Conservation (phyloP, 768 basidiomycete genomes). For the Collybiopsis luxurians region DNA sequence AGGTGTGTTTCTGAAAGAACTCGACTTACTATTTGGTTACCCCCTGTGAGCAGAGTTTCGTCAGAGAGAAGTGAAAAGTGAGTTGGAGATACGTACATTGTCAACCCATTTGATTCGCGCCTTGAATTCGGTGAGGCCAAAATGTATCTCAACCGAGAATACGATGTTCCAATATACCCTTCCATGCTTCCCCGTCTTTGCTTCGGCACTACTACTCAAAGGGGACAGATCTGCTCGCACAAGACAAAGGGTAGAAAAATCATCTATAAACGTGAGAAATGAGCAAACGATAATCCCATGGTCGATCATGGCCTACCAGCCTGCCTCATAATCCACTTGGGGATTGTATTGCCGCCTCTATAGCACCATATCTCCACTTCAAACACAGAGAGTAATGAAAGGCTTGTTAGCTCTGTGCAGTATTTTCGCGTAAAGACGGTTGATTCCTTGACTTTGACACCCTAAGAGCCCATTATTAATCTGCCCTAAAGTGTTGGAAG, state of each 20-base stretch:
- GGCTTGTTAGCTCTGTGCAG: constrained; percentile 75
- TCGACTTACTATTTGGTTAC: constrained; percentile 65
- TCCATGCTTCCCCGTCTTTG: constrained; percentile 61
- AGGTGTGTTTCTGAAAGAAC: neutral
- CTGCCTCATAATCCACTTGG: constrained; percentile 71
- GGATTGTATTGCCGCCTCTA: constrained; percentile 67
- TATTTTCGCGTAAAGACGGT: constrained; percentile 81
- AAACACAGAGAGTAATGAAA: constrained; percentile 74
- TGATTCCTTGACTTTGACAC: constrained; percentile 76
- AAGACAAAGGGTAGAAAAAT: constrained; percentile 75
- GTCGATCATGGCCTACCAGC: constrained; percentile 36
- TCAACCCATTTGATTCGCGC: constrained; percentile 83
- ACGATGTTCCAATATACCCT: constrained; percentile 83
- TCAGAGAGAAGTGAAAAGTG: neutral
- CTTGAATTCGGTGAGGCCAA: constrained; percentile 79
- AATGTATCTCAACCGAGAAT: constrained; percentile 82
- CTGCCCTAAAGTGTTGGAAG: constrained; percentile 1
- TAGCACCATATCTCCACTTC: constrained; percentile 87
- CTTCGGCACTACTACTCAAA: constrained; percentile 65
- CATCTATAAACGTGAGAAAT: constrained; percentile 35
- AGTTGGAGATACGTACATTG: constrained; percentile 46
- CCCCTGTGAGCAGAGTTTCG: constrained; percentile 39
- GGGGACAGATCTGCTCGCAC: constrained; percentile 78
- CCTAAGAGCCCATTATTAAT: constrained; percentile 31
- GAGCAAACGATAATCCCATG: neutral